phyloP scores from a whole-genome alignment of 176 grass and related monocot species.

The Secale cereale region DNA sequence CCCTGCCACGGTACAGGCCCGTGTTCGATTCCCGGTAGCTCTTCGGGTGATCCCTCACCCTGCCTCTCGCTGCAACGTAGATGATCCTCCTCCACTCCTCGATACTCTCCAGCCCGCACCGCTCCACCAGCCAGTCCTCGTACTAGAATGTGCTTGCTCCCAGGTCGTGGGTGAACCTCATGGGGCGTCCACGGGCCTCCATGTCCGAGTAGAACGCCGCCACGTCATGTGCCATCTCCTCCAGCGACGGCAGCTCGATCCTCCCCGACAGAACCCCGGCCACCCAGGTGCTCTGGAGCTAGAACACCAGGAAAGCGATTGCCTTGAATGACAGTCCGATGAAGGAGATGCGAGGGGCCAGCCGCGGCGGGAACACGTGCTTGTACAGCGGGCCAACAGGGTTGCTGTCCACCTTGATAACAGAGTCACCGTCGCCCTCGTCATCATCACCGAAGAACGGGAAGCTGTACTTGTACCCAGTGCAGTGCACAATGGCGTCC shows the following conservation, averaged over 20 bases:
- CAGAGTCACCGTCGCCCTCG: too few species aligned
- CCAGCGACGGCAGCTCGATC: neutral
- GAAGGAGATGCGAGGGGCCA: conserved; percentile 49
- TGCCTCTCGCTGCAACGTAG: neutral
- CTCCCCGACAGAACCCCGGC: neutral
- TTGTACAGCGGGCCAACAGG: conserved; percentile 57
- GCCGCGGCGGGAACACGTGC: conserved; percentile 38
- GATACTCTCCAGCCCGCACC: neutral
- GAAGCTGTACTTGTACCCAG: conserved; percentile 55
- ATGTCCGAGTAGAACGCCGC: neutral
- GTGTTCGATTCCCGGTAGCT: too few species aligned
- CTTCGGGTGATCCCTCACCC: neutral
- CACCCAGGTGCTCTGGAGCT: neutral
- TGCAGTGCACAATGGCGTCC: conserved; percentile 57
- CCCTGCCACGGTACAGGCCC: too few species aligned
- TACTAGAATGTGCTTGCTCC: neutral
- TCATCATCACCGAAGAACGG: neutral
- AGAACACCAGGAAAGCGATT: neutral
- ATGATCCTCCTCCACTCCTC: neutral
- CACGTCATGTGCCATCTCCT: neutral
- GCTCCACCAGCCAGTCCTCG: neutral
- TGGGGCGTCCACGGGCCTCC: neutral
- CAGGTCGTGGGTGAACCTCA: neutral
- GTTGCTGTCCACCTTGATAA: conserved; percentile 41
- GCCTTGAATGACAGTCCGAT: conserved; percentile 55